Conservation (phyloP, 345 rosid genomes). For the Alliaria petiolata region DNA sequence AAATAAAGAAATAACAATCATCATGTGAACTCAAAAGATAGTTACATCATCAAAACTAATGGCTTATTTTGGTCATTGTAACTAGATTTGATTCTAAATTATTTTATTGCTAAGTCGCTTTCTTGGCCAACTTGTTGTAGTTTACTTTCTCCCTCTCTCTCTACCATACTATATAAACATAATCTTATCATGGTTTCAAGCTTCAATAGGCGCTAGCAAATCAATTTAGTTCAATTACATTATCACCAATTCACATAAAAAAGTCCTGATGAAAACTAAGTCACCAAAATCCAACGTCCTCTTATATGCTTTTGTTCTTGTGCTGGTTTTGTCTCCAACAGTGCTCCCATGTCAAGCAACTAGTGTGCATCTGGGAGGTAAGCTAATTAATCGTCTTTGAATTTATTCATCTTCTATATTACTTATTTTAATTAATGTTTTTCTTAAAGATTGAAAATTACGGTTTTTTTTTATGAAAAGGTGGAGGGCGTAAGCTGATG, state of each 20-base stretch:
- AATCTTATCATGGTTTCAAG: background rate
- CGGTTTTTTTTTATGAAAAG: background rate
- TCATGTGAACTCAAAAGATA: background rate
- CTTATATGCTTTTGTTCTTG: constrained; percentile 15
- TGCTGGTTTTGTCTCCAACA: constrained; percentile 18
- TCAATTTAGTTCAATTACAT: background rate
- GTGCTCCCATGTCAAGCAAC: constrained; percentile 17
- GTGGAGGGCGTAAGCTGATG: constrained; percentile 34
- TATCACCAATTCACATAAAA: background rate
- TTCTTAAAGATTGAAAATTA: background rate
- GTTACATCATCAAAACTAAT: constrained; percentile 10
- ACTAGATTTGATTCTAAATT: background rate
- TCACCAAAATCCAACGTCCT: background rate
- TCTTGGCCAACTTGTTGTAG: constrained; percentile 19
- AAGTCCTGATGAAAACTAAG: constrained; percentile 8
- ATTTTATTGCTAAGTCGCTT: constrained; percentile 10
- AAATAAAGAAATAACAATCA: background rate
- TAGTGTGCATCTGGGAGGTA: constrained; percentile 22
- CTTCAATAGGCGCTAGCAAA: background rate
- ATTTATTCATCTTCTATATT: background rate
- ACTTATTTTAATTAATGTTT: background rate
- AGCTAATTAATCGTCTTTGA: background rate
- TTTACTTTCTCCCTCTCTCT: constrained; percentile 1
- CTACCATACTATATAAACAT: constrained; percentile 1
- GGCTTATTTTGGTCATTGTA: constrained; percentile 21